Base-by-base conservation (phyloP, 139 green algal species). In the Chlorella sp. region DNA sequence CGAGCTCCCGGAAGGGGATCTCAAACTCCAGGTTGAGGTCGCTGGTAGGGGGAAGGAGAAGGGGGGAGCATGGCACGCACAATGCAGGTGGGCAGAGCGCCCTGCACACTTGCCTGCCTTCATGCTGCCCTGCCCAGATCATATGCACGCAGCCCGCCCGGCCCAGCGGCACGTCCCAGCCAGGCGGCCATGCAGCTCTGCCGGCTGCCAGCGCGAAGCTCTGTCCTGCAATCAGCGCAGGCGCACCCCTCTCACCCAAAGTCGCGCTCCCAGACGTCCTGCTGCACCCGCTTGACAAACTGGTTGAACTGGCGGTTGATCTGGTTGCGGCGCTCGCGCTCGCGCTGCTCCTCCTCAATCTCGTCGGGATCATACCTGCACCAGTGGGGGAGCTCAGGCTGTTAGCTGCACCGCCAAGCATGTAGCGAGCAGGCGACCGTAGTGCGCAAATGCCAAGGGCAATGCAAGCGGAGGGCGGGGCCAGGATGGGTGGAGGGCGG, bases 311-410 rank as follows among this genome's bases (percentile, higher is more conserved):
- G 79, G 59, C 83, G 80, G 81, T 99, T 99, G 85, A 98, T 96
- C 82, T 86, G 83, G 83, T 98, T 98, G 58, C 93, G 86, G 19
- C 91, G 83, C 58, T 98, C 95, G 0, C 94, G 80, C 82, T 99
- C 96, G 2, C 93, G 80, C 88, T 98, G 95, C 90, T 99, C 96
- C 81, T 99, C 96, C 83, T 99, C 96, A 62, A 99, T 97, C 83
- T 99, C 96, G 73, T 99, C 96, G 7, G 96, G 96, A 85, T 99
- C 96, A 81, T 98, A 98, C 82, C 68, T 76, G 65, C 6, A 23
- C 4, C 15, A 38, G 33, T 3, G 50, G 50, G n/a, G 1, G 65
- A n/a, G 53, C 27, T 61, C 27, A 61, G 53, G 27, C 53, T 61
- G 27, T 27, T 51, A 45, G n/a, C n/a, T n/a, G n/a, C n/a, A n/a